Conservation (phyloP, 192 early-diverging fungal genomes). For the Gorgonomyces haynaldii region DNA sequence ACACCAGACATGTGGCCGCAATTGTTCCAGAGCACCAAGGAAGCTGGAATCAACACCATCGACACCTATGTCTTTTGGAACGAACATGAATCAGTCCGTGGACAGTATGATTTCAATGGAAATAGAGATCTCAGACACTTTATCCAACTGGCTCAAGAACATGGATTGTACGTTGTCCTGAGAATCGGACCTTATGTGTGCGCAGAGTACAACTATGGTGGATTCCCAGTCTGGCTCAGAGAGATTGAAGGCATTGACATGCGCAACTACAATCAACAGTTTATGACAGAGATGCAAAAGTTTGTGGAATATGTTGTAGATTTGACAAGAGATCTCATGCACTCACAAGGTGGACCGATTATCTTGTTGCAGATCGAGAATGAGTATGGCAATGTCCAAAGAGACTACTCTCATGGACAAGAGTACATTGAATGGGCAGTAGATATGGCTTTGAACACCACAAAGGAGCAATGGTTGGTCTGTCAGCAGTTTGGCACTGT, state of each 20-base stretch:
- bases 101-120: slow-evolving; percentile 42
- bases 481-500: slow-evolving; percentile 38
- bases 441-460: slow-evolving; percentile 25
- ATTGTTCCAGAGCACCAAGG: slow-evolving; percentile 37
- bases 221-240: slow-evolving; percentile 47
- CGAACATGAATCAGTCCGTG: slow-evolving; percentile 41
- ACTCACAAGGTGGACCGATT: slow-evolving; percentile 41
- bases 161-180: slow-evolving; percentile 42
- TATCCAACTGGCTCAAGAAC: slow-evolving; percentile 26
- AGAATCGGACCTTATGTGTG: slow-evolving; percentile 53
- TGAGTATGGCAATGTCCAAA: slow-evolving; percentile 37
- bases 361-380: slow-evolving; percentile 57
- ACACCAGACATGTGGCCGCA: slow-evolving; percentile 43
- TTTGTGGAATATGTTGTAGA: slow-evolving; percentile 34
- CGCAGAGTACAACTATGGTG: slow-evolving; percentile 51
- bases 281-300: slow-evolving; percentile 24
- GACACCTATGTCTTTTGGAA: slow-evolving; percentile 62
- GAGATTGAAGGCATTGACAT: slow-evolving; percentile 35
- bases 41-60: slow-evolving; percentile 43
- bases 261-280: slow-evolving; percentile 36
- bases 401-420: slow-evolving; percentile 14
- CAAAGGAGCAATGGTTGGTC: slow-evolving; percentile 52
- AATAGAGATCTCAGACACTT: slow-evolving; percentile 13
- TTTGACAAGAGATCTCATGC: slow-evolving; percentile 11
- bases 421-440: slow-evolving; percentile 27